Evolutionary conservation across 2,329 filamentous ascomycete genomes (phyloP).

Genomic region (Sporothrix curviconia): DNA sequence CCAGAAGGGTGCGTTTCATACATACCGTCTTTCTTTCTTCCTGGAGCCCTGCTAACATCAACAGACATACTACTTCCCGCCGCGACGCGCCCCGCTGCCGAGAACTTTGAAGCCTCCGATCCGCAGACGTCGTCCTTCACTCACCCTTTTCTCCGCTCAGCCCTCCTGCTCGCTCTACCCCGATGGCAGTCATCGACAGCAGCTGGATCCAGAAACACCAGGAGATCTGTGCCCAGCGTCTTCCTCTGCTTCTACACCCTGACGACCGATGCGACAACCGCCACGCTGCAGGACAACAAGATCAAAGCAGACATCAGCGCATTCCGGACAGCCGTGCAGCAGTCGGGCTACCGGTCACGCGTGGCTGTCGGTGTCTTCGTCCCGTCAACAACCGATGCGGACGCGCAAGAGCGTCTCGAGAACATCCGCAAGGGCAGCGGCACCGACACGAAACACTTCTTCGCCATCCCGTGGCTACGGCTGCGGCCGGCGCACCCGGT

Average conservation of each 20-base stretch:
- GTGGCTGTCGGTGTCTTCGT: conserved; percentile 72
- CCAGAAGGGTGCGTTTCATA: conserved; percentile 67
- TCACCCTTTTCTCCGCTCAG: conserved; percentile 88
- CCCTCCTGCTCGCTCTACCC: conserved; percentile 74
- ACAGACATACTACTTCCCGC: conserved; percentile 51
- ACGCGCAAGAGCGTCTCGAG: conserved; percentile 61
- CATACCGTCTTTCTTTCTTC: not conserved
- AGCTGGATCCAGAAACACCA: conserved; percentile 89
- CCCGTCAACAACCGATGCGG: conserved; percentile 59
- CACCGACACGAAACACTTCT: conserved; percentile 77
- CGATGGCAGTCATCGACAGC: conserved; percentile 76
- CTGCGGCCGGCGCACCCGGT: conserved; percentile 23
- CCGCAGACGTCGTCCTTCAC: conserved; percentile 56
- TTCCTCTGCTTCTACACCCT: conserved; percentile 77
- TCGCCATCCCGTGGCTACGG: conserved; percentile 69
- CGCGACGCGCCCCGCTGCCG: conserved; percentile 49
- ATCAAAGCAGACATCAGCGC: conserved; percentile 81
- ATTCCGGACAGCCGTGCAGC: conserved; percentile 59
- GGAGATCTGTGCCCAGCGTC: conserved; percentile 68
- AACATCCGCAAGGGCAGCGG: conserved; percentile 73
- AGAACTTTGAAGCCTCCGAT: conserved; percentile 42
- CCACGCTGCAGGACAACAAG: conserved; percentile 76
- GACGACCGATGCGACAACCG: conserved; percentile 63
- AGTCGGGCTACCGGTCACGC: conserved; percentile 70
- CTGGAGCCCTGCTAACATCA: not conserved